Base-by-base conservation (phyloP, 257 asterid species). In the Solanum pinnatisectum region DNA sequence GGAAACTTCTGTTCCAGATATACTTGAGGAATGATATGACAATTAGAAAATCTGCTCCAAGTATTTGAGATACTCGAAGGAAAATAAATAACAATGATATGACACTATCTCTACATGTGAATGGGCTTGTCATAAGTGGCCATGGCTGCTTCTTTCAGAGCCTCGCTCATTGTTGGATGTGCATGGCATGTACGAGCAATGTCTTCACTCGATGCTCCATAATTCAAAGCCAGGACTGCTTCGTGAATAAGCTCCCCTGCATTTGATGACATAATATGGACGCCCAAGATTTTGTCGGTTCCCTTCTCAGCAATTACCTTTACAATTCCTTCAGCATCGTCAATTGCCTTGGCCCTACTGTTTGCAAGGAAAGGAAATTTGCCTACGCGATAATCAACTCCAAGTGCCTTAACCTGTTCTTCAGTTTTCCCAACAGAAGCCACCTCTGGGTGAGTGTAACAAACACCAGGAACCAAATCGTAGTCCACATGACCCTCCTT, bases 141-240 rank as follows among this genome's bases (percentile, higher is more conserved):
- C 98, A 97, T 97, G 52, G 99, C 98, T 37, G 99, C 99, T 89
- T 97, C 99, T 93, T 97, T 97, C 89, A 97, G 42, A 15, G 99
- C 99, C 91, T 97, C 99, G 8, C 99, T 97, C 99, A 96, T 95
- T 6, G 99, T 97, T 12, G 99, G 99, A 92, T 97, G 99, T 4
- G 99, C 99, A 37, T 97, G 99, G 91, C 99, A 97, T 0, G 99
- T 96, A 36, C 99, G 98, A 4, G 99, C 99, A 88, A 97, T 96
- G 92, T 97, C 99, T 91, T 97, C 99, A 36, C 99, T 96, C 0
- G 99, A 94, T 56, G 99, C 99, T 12, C 99, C 99, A 87, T 97
- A 96, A 3, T 92, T 93, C 97, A 97, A 87, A 39, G 99, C 99
- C 88, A 97, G 86, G 37, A 89, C 98, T 13, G 99, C 99, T 93